A percentile compares a stretch with the other conserved stretches of the same genome.
phyloP scores from a whole-genome alignment of 352 stramenopile genomes.

The Plasmopara halstedii region DNA sequence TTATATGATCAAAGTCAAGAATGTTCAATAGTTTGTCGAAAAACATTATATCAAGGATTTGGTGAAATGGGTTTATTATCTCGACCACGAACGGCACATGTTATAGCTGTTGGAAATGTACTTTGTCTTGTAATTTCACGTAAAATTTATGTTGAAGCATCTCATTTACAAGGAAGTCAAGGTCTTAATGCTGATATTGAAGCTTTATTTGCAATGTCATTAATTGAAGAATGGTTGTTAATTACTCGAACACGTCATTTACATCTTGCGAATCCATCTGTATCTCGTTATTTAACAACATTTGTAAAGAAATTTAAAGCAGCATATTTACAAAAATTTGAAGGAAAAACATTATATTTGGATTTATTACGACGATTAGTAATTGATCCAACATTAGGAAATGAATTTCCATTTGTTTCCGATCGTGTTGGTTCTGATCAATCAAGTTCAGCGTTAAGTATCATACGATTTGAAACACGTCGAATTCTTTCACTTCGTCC shows the following conservation, averaged over 20 bases:
- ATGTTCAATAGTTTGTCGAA: constrained; percentile 38
- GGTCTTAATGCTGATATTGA: constrained; percentile 46
- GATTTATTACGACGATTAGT: constrained; percentile 60
- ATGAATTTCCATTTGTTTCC: constrained; percentile 51
- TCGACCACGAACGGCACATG: constrained; percentile 40
- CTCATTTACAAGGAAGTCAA: constrained; percentile 22
- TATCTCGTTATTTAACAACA: constrained; percentile 56
- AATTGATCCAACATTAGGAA: constrained; percentile 37
- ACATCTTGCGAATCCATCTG: constrained; percentile 55
- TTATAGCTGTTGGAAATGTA: constrained; percentile 33
- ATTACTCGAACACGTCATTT: constrained; percentile 50
- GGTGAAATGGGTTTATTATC: constrained; percentile 73
- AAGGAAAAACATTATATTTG: constrained; percentile 65
- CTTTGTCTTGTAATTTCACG: constrained; percentile 45
- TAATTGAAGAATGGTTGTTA: constrained; percentile 68
- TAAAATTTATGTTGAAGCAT: constrained; percentile 35
- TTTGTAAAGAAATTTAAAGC: constrained; percentile 78
- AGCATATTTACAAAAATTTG: constrained; percentile 68
- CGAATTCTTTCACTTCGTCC: constrained; percentile 39
- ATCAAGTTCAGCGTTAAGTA: constrained; percentile 47
- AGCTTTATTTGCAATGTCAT: constrained; percentile 43
- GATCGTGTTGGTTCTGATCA: constrained; percentile 50
- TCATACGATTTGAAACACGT: constrained; percentile 60
- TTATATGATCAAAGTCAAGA: constrained; percentile 1
- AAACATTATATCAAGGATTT: constrained; percentile 61